Evolutionary conservation across 345 rosid genomes (phyloP).

Genomic region (Aurinia saxatilis): DNA sequence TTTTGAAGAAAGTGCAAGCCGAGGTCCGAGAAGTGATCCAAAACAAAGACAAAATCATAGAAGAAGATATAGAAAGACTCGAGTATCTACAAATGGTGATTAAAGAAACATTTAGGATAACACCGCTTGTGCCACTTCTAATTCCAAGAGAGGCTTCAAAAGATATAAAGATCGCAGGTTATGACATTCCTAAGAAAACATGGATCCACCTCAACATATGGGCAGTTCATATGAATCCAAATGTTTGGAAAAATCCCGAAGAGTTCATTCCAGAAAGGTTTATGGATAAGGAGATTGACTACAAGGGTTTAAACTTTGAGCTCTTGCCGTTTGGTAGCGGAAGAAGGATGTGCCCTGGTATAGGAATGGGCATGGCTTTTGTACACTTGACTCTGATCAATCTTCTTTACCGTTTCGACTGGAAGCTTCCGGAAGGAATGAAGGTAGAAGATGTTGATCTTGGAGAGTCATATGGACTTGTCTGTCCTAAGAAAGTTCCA

Average conservation of each 20-base stretch:
- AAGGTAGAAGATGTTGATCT: slow-evolving; percentile 34
- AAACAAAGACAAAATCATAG: slow-evolving; percentile 12
- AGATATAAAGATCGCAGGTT: slow-evolving; percentile 11
- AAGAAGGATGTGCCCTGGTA: slow-evolving; percentile 63
- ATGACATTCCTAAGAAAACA: slow-evolving; percentile 18
- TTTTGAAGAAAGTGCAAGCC: slow-evolving; percentile 16
- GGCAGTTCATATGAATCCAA: slow-evolving; percentile 16
- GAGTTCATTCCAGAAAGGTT: slow-evolving; percentile 22
- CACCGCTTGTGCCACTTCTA: slow-evolving; percentile 13
- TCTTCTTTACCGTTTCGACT: slow-evolving; percentile 37
- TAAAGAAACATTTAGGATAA: slow-evolving; percentile 19
- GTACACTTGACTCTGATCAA: slow-evolving; percentile 44
- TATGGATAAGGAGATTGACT: slow-evolving; percentile 31
- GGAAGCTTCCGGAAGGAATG: slow-evolving; percentile 47
- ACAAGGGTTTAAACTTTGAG: slow-evolving; percentile 44
- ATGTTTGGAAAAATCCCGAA: slow-evolving; percentile 22
- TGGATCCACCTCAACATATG: slow-evolving; percentile 20
- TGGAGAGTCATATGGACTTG: slow-evolving; percentile 44
- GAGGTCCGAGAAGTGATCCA: slow-evolving; percentile 18
- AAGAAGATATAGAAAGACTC: slow-evolving; percentile 21
- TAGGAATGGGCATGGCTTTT: slow-evolving; percentile 28
- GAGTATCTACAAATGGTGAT: slow-evolving; percentile 21
- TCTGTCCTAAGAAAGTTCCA: slow-evolving; percentile 41
- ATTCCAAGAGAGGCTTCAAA: slow-evolving; percentile 19
- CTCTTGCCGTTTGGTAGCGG: slow-evolving; percentile 56